These are phyloP conservation scores for Ascocoryne sarcoides DNA, from an alignment of 2,329 filamentous ascomycete genomes.

Conservation along the genomic window DNA sequence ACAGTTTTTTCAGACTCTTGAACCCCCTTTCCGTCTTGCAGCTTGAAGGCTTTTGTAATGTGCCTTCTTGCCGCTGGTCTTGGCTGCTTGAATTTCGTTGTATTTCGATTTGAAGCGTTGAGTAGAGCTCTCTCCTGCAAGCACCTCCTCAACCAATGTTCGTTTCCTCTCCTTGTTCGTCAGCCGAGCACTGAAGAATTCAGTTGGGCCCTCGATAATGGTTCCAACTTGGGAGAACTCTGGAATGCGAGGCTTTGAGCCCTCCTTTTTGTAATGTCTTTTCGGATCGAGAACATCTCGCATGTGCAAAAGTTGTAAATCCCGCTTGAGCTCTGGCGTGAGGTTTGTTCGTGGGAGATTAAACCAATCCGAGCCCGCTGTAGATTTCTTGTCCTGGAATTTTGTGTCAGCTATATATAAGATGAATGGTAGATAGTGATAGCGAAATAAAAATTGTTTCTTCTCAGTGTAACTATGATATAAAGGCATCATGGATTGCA, in stretches of 20 bases:
- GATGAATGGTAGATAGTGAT: no score
- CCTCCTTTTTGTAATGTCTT: constrained; percentile 55
- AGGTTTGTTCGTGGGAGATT: constrained; percentile 76
- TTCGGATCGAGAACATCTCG: constrained; percentile 83
- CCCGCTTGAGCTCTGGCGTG: constrained; percentile 77
- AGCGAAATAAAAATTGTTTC: no score
- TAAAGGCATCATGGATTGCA: constrained; percentile 53
- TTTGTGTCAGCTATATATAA: constrained; percentile 18
- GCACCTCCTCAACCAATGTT: constrained; percentile 77
- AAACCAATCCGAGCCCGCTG: constrained; percentile 78
- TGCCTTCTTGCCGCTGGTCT: constrained; percentile 80
- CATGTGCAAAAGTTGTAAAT: constrained; percentile 85
- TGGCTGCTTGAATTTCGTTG: constrained; percentile 69
- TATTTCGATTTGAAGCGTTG: constrained; percentile 83
- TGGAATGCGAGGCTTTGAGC: constrained; percentile 56
- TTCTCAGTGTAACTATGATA: constrained; percentile 67
- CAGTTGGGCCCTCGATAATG: constrained; percentile 78
- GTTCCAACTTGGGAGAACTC: constrained; percentile 85
- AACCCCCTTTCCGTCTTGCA: constrained; percentile 17
- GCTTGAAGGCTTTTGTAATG: constrained; percentile 75
- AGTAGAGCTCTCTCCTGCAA: constrained; percentile 56
- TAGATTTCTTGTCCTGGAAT: constrained; percentile 39
- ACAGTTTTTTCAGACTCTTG: no score
- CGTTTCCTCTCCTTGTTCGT: constrained; percentile 81
- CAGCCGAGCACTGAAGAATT: constrained; percentile 74